A percentile compares a stretch with the other conserved stretches of the same genome.
Evolutionary conservation across 306 rosid species (phyloP).

Genomic region (Vigna trinervia): DNA sequence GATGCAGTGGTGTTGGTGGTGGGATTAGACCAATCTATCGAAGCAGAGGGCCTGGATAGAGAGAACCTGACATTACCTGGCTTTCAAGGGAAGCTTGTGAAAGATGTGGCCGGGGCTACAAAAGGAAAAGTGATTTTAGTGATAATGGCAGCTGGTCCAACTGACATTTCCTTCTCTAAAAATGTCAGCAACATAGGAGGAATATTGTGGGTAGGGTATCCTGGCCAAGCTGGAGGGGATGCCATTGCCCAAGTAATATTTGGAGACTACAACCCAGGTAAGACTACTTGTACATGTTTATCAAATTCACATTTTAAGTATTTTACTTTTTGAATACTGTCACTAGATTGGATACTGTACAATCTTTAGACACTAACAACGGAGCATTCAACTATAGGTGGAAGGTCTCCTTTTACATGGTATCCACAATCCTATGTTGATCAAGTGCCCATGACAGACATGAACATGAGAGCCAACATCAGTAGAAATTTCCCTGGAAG

Average conservation of each 20-base stretch:
- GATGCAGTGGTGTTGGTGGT: conserved; percentile 67
- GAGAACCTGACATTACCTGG: conserved; percentile 77
- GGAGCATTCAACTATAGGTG: conserved; percentile 49
- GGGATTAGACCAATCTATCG: conserved; percentile 77
- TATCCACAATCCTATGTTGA: conserved; percentile 71
- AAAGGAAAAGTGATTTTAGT: conserved; percentile 67
- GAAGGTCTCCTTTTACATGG: conserved; percentile 79
- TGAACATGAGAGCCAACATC: conserved; percentile 78
- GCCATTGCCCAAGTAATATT: conserved; percentile 73
- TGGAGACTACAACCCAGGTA: conserved; percentile 81
- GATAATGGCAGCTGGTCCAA: conserved; percentile 82
- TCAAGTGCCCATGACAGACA: conserved; percentile 76
- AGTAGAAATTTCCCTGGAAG: conserved; percentile 70
- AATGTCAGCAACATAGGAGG: conserved; percentile 57
- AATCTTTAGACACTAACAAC: background rate
- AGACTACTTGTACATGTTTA: too few relatives aligned
- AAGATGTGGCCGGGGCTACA: conserved; percentile 59
- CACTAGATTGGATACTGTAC: background rate
- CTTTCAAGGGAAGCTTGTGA: conserved; percentile 73
- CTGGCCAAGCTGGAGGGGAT: conserved; percentile 83
- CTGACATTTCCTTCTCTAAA: conserved; percentile 69
- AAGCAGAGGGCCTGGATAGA: conserved; percentile 79
- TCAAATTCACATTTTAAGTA: background rate
- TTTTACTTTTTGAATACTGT: background rate
- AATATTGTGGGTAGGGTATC: conserved; percentile 78